These are phyloP conservation scores for Dioscorea dumetorum DNA, from an alignment of 106 monocot genomes.

Conservation along the genomic window DNA sequence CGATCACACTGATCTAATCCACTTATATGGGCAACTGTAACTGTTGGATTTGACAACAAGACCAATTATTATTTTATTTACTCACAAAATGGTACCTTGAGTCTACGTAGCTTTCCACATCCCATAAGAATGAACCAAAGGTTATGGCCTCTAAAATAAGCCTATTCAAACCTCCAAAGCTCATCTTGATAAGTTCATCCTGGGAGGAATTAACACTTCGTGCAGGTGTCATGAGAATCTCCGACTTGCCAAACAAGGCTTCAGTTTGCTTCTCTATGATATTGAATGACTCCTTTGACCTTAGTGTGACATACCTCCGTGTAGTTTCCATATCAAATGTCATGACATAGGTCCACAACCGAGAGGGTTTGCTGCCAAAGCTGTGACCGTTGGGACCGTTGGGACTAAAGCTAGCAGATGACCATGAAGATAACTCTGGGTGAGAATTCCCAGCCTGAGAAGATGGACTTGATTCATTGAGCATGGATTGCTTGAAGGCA, in stretches of 20 bases:
- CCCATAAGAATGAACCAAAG: conserved; percentile 92
- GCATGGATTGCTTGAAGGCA: conserved; percentile 23
- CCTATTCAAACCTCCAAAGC: conserved; percentile 60
- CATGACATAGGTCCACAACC: conserved; percentile 66
- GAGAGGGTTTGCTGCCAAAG: conserved; percentile 26
- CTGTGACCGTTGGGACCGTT: conserved; percentile 28
- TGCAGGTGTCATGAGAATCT: conserved; percentile 41
- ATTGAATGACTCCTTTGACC: conserved; percentile 75
- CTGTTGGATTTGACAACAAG: neutral
- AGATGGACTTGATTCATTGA: conserved; percentile 25
- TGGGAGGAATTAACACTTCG: conserved; percentile 60
- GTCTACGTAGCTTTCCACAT: conserved; percentile 86
- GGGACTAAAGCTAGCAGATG: conserved; percentile 16
- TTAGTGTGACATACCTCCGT: conserved; percentile 57
- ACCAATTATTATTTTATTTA: conserved; percentile 36
- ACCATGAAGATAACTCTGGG: conserved; percentile 28
- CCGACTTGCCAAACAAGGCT: conserved; percentile 75
- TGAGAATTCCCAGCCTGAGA: conserved; percentile 14
- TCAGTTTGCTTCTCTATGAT: conserved; percentile 85
- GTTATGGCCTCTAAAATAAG: conserved; percentile 85
- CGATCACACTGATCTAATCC: too few relatives aligned
- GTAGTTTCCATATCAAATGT: conserved; percentile 73
- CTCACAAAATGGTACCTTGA: conserved; percentile 76
- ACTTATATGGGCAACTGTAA: too few relatives aligned
- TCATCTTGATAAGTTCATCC: conserved; percentile 71